These are phyloP conservation scores for Cercospora nicotianae DNA, from an alignment of 2,329 filamentous ascomycete species.

Conservation along the genomic window DNA sequence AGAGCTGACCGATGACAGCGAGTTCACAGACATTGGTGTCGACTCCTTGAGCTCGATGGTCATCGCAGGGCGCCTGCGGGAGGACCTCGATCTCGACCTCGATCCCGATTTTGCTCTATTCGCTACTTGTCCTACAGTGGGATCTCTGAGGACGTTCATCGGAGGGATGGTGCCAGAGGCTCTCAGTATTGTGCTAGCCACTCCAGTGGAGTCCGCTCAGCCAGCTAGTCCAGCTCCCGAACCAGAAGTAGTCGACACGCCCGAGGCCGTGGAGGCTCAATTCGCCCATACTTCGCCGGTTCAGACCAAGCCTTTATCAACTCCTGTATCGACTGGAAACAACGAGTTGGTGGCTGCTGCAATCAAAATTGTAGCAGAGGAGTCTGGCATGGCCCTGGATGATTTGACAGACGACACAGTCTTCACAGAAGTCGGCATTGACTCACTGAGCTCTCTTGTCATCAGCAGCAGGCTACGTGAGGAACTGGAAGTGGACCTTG, in stretches of 20 bases:
- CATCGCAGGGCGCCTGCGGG: background rate
- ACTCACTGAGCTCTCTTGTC: slow-evolving; percentile 34
- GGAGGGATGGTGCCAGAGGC: background rate
- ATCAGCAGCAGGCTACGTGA: slow-evolving; percentile 32
- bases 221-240: background rate
- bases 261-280: background rate
- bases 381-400: slow-evolving; percentile 31
- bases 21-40: background rate
- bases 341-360: background rate
- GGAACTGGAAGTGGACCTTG: slow-evolving; percentile 28
- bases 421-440: slow-evolving; percentile 35
- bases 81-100: background rate
- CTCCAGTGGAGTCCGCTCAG: background rate
- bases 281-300: background rate
- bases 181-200: background rate
- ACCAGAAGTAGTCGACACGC: background rate
- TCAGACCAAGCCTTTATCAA: background rate
- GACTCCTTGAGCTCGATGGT: background rate
- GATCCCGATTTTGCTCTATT: background rate
- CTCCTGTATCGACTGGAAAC: background rate
- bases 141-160: background rate
- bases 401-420: slow-evolving; percentile 32
- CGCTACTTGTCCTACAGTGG: background rate
- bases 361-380: slow-evolving; percentile 32
- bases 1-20: background rate